Base-by-base conservation (phyloP, 768 basidiomycete species). In the Tricholoma flavovirens region DNA sequence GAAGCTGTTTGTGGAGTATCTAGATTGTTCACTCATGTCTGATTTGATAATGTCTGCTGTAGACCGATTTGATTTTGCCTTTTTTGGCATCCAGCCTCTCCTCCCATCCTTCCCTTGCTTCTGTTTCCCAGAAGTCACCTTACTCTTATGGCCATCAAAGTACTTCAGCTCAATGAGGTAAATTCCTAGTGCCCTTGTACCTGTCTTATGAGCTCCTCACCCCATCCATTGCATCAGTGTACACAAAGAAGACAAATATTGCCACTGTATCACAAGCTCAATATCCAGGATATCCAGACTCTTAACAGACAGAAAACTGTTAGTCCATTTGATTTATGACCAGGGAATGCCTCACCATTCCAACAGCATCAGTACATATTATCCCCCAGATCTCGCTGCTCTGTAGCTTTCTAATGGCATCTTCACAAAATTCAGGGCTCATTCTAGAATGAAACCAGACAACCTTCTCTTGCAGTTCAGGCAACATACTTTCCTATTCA, bases 401-500 rank as follows among this genome's bases (percentile, higher is more conserved):
- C n/a, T n/a, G n/a, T n/a, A n/a, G 40, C 14, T 49, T 40, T 2
- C 50, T 12, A 17, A 64, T 59, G 24, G 32, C n/a, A n/a, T n/a
- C n/a, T n/a, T n/a, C n/a, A n/a, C n/a, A n/a, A n/a, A n/a, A n/a
- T n/a, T n/a, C n/a, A n/a, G n/a, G n/a, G n/a, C n/a, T n/a, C n/a
- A n/a, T n/a, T n/a, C n/a, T n/a, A n/a, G n/a, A n/a, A n/a, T 66
- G 62, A 42, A 65, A 67, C 61, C 64, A 67, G 17, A 22, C 15
- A 14, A 59, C 46, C 17, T 53, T 42, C 11, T 50, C 21, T 24
- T 24, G 19, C 15, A 55, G 35, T 30, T 59, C 46, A 14, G 22
- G 51, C 35, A 55, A 30, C 5, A 56, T 4, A 14, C 10, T 19
- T 4, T 43, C 35, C 52, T 21, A 17, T 14, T 38, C 33, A 33